Evolutionary conservation across 345 rosid genomes (phyloP).

Genomic region (Linum lewisii): DNA sequence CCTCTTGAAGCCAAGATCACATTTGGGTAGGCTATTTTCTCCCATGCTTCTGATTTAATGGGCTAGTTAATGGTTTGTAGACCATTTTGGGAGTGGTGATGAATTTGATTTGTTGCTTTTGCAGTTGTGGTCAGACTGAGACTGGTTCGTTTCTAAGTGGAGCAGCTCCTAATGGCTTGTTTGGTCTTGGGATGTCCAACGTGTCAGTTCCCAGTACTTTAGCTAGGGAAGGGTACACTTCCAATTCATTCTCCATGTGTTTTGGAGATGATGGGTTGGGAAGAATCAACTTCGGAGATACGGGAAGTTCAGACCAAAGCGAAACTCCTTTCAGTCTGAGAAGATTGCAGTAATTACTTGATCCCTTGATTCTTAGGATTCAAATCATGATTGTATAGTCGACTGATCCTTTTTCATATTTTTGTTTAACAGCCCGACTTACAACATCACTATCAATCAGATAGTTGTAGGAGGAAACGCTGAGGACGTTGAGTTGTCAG

Average conservation of each 20-base stretch:
- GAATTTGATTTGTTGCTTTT: slow-evolving; percentile 12
- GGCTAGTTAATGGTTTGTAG: not conserved
- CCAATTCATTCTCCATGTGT: slow-evolving; percentile 97
- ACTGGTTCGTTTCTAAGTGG: slow-evolving; percentile 78
- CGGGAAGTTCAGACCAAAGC: slow-evolving; percentile 67
- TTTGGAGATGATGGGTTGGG: slow-evolving; percentile 61
- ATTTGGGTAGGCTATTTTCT: slow-evolving; percentile 38
- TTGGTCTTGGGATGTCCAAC: slow-evolving; percentile 82
- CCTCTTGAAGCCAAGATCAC: slow-evolving; percentile 39
- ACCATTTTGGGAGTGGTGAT: slow-evolving; percentile 9
- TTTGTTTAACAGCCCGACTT: slow-evolving; percentile 52
- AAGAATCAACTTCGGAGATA: slow-evolving; percentile 89
- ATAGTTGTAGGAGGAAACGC: slow-evolving; percentile 48
- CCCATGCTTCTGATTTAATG: not conserved
- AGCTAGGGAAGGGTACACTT: slow-evolving; percentile 48
- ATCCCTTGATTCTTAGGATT: not conserved
- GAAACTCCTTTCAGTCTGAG: slow-evolving; percentile 73
- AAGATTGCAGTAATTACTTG: slow-evolving; percentile 46
- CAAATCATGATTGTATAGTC: not conserved
- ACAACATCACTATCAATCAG: slow-evolving; percentile 65
- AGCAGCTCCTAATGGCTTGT: slow-evolving; percentile 94
- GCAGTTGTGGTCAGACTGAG: slow-evolving; percentile 81
- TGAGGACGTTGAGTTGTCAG: slow-evolving; percentile 41
- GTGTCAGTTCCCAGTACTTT: slow-evolving; percentile 82
- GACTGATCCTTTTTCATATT: not conserved